These are phyloP conservation scores for Amaranthus palmeri DNA, from an alignment of 148 eudicot species.

Conservation along the genomic window DNA sequence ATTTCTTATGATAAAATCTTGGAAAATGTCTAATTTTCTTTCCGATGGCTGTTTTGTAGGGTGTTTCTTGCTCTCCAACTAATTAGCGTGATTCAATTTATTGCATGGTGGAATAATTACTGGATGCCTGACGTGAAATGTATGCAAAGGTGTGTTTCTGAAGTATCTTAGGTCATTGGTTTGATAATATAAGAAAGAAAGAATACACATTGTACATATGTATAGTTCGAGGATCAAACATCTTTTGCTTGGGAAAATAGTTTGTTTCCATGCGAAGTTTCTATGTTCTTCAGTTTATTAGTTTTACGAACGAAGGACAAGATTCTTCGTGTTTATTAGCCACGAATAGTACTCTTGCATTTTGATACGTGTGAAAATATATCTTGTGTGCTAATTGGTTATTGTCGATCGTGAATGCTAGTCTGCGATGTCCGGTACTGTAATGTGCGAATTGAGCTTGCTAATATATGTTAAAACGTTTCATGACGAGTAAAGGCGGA, in stretches of 20 bases:
- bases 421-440: not conserved
- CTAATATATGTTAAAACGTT: too few relatives aligned
- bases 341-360: not conserved
- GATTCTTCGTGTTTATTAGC: not conserved
- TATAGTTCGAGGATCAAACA: not conserved
- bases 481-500: too few relatives aligned
- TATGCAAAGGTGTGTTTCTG: constrained; percentile 52
- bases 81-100: constrained; percentile 81
- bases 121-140: constrained; percentile 74
- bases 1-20: not conserved
- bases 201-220: not conserved
- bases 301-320: not conserved
- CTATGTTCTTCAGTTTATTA: not conserved
- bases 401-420: not conserved
- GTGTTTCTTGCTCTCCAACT: constrained; percentile 84
- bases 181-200: not conserved
- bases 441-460: not conserved
- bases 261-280: not conserved
- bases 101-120: constrained; percentile 88
- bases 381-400: not conserved
- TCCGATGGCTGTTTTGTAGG: constrained; percentile 31
- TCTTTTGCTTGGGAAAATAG: not conserved
- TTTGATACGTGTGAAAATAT: not conserved
- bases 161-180: not conserved
- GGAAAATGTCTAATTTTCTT: not conserved